These are phyloP conservation scores for Candida schatavii DNA, from an alignment of 805 yeast species.

Conservation along the genomic window DNA sequence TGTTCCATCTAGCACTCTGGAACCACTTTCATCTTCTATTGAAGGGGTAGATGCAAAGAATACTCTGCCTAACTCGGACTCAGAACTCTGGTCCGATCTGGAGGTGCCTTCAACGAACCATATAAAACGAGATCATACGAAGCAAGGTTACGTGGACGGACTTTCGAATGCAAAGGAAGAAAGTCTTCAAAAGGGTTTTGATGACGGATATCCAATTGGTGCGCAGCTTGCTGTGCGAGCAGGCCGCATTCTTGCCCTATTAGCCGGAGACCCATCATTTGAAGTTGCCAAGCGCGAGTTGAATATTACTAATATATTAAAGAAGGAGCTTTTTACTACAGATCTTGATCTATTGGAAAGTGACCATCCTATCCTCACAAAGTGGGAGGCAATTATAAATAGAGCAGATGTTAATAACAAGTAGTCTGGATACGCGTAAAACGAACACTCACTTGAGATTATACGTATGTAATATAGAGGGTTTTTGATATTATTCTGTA, in stretches of 20 bases:
- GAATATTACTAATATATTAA: conserved; percentile 55
- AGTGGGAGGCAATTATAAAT: conserved; percentile 42
- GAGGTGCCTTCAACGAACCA: conserved; percentile 1
- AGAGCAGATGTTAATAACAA: no score
- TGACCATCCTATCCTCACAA: conserved; percentile 30
- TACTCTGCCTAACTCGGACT: background rate
- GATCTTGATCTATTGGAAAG: conserved; percentile 34
- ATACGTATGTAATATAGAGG: no score
- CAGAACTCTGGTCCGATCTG: background rate
- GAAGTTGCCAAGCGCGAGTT: conserved; percentile 50
- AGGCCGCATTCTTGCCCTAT: conserved; percentile 61
- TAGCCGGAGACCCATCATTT: conserved; percentile 26
- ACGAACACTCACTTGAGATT: no score
- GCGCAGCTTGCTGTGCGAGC: conserved; percentile 62
- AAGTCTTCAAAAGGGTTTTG: conserved; percentile 77
- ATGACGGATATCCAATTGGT: conserved; percentile 74
- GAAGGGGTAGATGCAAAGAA: no score
- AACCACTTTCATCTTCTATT: no score
- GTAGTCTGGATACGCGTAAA: no score
- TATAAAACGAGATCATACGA: conserved; percentile 61
- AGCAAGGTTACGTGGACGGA: conserved; percentile 85
- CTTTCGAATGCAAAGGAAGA: conserved; percentile 63
- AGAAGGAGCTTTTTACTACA: conserved; percentile 50
- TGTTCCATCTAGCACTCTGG: no score
- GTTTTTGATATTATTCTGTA: no score